Evolutionary conservation across 106 monocot genomes (phyloP).

Genomic region (Vanilla planifolia): DNA sequence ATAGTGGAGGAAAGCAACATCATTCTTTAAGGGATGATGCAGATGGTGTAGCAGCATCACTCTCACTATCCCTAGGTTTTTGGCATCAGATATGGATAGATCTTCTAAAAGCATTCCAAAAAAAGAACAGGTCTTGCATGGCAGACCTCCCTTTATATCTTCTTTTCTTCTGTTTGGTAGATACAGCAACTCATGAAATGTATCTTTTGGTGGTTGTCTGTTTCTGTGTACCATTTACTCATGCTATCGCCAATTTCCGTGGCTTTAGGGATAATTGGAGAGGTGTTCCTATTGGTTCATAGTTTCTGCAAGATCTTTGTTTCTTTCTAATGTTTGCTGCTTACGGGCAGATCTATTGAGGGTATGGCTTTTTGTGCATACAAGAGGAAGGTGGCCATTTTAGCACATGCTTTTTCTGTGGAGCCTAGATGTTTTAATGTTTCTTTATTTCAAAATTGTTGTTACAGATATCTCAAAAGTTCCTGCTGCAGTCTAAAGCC

Average conservation of each 20-base stretch:
- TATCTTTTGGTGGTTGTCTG: neutral
- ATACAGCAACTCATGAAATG: slow-evolving; percentile 14
- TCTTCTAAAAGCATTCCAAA: neutral
- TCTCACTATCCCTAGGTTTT: slow-evolving; percentile 62
- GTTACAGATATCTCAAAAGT: too few relatives aligned
- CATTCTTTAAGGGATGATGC: slow-evolving; percentile 13
- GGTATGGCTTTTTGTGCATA: too few relatives aligned
- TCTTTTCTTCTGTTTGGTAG: slow-evolving; percentile 37
- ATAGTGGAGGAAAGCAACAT: neutral
- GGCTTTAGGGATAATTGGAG: slow-evolving; percentile 2
- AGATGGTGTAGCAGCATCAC: slow-evolving; percentile 32
- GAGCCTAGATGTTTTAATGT: too few relatives aligned
- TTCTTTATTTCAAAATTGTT: too few relatives aligned
- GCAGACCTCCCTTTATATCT: slow-evolving; percentile 7
- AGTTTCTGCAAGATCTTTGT: slow-evolving; percentile 2
- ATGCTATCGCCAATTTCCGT: neutral
- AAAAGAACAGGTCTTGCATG: slow-evolving; percentile 16
- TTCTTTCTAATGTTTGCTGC: too few relatives aligned
- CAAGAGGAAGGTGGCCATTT: too few relatives aligned
- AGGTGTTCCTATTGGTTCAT: slow-evolving; percentile 23
- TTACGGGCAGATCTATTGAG: too few relatives aligned
- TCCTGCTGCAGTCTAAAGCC: too few relatives aligned
- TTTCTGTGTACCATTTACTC: slow-evolving; percentile 23
- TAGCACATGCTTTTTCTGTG: too few relatives aligned
- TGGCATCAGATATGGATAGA: slow-evolving; percentile 14